These are phyloP conservation scores for Camellia oleifera DNA, from an alignment of 179 eudicot species.

Conservation along the genomic window DNA sequence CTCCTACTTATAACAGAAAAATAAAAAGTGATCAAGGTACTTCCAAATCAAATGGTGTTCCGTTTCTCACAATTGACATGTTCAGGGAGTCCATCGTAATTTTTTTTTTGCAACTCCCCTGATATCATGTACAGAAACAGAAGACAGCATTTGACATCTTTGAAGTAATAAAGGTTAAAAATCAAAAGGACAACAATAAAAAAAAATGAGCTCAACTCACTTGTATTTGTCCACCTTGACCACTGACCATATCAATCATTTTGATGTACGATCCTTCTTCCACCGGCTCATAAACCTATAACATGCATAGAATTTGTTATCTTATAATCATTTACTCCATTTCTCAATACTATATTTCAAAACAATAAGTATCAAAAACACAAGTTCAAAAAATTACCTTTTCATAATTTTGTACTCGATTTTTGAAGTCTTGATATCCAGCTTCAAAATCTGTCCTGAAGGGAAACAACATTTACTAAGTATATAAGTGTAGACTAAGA, in stretches of 20 bases:
- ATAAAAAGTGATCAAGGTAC: background rate
- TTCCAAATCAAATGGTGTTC: background rate
- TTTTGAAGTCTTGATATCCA: slow-evolving; percentile 92
- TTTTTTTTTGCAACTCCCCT: too few relatives aligned
- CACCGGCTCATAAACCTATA: slow-evolving; percentile 91
- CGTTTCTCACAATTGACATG: background rate
- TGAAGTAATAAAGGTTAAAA: background rate
- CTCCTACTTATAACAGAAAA: background rate
- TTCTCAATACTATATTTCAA: background rate
- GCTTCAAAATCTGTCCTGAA: slow-evolving; percentile 97
- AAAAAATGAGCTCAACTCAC: slow-evolving; percentile 28
- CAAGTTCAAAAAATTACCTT: slow-evolving; percentile 45
- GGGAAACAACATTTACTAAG: slow-evolving; percentile 23
- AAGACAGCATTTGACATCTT: slow-evolving; percentile 6
- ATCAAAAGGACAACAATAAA: background rate
- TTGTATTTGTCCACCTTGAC: slow-evolving; percentile 99
- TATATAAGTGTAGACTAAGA: background rate
- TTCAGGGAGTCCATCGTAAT: slow-evolving; percentile 1
- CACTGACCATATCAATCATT: slow-evolving; percentile 97
- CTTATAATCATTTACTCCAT: background rate
- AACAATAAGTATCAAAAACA: slow-evolving; percentile 8
- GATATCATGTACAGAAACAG: background rate
- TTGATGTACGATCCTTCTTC: slow-evolving; percentile 98
- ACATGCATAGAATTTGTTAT: slow-evolving; percentile 12
- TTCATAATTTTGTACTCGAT: slow-evolving; percentile 84